These are phyloP conservation scores for Camelina laxa DNA, from an alignment of 345 rosid genomes.

Conservation along the genomic window DNA sequence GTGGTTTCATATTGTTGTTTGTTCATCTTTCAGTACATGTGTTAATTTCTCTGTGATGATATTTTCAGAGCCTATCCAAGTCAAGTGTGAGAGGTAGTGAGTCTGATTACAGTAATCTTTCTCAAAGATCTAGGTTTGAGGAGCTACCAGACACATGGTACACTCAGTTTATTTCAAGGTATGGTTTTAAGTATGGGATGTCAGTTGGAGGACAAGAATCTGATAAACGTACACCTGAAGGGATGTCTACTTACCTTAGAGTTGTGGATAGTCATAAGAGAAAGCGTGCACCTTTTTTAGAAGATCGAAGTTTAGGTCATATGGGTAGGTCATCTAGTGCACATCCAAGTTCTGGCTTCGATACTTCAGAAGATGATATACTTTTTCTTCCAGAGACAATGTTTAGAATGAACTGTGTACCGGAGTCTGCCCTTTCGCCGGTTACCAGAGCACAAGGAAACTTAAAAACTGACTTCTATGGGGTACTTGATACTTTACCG, in stretches of 20 bases:
- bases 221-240: conserved; percentile 75
- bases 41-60: background rate
- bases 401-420: conserved; percentile 80
- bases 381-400: conserved; percentile 77
- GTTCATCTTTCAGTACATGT: background rate
- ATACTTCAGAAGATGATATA: conserved; percentile 61
- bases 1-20: background rate
- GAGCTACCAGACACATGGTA: conserved; percentile 95
- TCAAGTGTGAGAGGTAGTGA: conserved; percentile 55
- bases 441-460: conserved; percentile 48
- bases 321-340: conserved; percentile 44
- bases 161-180: conserved; percentile 71
- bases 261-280: conserved; percentile 67
- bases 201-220: conserved; percentile 65
- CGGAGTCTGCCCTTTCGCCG: conserved; percentile 70
- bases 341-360: conserved; percentile 53
- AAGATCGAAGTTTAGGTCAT: conserved; percentile 47
- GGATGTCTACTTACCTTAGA: conserved; percentile 73
- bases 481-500: conserved; percentile 79
- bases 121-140: conserved; percentile 73
- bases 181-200: conserved; percentile 59
- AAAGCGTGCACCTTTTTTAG: conserved; percentile 64
- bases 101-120: conserved; percentile 55
- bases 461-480: conserved; percentile 60
- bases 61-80: conserved; percentile 60